A percentile compares a stretch with the other conserved stretches of the same genome.
Evolutionary conservation across 2,329 filamentous ascomycete species (phyloP).

Genomic region (Massarina eburnea): DNA sequence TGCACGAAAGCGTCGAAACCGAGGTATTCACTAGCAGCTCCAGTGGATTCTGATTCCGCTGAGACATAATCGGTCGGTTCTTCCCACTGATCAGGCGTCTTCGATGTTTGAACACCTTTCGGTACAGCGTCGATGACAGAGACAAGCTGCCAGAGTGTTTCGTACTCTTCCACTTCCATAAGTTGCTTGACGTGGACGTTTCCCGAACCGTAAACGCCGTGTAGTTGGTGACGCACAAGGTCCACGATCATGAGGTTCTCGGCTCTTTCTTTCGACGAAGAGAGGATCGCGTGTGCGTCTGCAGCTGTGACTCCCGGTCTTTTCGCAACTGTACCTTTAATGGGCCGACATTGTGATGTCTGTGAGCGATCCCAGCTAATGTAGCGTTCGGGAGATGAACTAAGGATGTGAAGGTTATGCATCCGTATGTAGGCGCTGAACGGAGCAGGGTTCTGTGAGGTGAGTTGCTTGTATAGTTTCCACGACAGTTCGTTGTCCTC

Average conservation of each 20-base stretch:
- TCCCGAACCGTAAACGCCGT: constrained; percentile 76
- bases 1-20: constrained; percentile 76
- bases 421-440: constrained; percentile 83
- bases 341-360: constrained; percentile 79
- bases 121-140: constrained; percentile 74
- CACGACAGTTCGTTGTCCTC: constrained; percentile 52
- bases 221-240: constrained; percentile 89
- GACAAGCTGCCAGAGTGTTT: constrained; percentile 88
- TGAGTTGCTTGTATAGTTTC: constrained; percentile 71
- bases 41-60: constrained; percentile 5
- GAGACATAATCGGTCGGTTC: constrained; percentile 28
- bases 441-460: constrained; percentile 73
- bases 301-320: constrained; percentile 66
- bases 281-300: constrained; percentile 71
- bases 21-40: constrained; percentile 39
- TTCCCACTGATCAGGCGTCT: constrained; percentile 35
- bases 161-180: constrained; percentile 87
- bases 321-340: constrained; percentile 96
- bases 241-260: constrained; percentile 99
- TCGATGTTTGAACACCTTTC: constrained; percentile 19
- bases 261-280: constrained; percentile 84
- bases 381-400: constrained; percentile 88
- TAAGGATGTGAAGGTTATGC: constrained; percentile 65
- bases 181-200: constrained; percentile 75
- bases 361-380: constrained; percentile 66